phyloP scores from a whole-genome alignment of 148 eudicot species.

The Polygonum maritimum region DNA sequence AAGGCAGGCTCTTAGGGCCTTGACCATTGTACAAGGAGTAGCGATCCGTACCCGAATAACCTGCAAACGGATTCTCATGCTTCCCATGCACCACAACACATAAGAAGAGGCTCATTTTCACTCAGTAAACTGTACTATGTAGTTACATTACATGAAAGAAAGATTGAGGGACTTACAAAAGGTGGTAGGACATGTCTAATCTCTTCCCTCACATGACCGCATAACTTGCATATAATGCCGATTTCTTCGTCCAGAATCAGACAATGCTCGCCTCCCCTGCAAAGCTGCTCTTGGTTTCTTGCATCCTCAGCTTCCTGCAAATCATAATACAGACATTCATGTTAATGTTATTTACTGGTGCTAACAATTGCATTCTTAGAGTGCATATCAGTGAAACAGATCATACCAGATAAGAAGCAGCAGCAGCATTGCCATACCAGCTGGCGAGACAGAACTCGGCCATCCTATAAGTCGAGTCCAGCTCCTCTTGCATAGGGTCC shows the following conservation, averaged over 20 bases:
- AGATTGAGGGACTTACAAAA: conserved; percentile 37
- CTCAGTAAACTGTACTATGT: too few species aligned
- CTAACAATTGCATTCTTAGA: too few species aligned
- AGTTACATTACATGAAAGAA: too few species aligned
- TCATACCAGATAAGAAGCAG: neutral
- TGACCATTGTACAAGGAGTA: neutral
- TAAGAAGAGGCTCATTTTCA: neutral
- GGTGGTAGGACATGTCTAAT: conserved; percentile 25
- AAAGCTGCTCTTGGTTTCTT: conserved; percentile 20
- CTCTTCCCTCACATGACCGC: conserved; percentile 36
- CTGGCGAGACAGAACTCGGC: neutral
- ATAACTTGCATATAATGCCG: conserved; percentile 39
- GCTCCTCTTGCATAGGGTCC: neutral
- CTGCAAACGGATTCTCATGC: conserved; percentile 32
- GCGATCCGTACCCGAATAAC: conserved; percentile 16
- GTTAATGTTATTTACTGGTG: neutral
- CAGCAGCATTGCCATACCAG: neutral
- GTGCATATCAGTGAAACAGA: too few species aligned
- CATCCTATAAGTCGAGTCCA: neutral
- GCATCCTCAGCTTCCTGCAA: conserved; percentile 21
- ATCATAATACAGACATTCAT: neutral
- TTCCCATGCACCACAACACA: conserved; percentile 14
- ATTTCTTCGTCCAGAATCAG: conserved; percentile 42
- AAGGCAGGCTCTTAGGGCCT: neutral
- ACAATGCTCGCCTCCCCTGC: conserved; percentile 35